Conservation (phyloP, 805 yeast genomes). For the Cyberlindnera veronae region DNA sequence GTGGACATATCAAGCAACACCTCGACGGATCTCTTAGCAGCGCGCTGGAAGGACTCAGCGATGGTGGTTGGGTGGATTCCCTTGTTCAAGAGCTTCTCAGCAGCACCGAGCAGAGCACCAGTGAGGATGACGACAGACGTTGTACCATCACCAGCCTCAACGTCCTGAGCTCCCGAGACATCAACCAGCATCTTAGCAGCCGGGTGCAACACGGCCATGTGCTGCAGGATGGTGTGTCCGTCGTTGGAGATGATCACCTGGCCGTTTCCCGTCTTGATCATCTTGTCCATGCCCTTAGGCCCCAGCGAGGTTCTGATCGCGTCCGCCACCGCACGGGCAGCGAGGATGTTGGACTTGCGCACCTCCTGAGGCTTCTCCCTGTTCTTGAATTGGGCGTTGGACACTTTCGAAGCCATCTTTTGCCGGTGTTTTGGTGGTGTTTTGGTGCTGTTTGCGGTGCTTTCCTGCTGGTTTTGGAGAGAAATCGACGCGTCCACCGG, state of each 20-base stretch:
- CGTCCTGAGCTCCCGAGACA: slow-evolving; percentile 95
- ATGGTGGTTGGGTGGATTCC: slow-evolving; percentile 96
- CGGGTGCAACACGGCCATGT: slow-evolving; percentile 98
- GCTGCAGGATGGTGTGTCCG: slow-evolving; percentile 94
- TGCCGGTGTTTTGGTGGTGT: too few species aligned
- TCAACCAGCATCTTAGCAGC: slow-evolving; percentile 99
- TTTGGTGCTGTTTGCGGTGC: too few species aligned
- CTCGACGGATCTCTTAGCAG: slow-evolving; percentile 79
- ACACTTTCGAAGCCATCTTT: slow-evolving; percentile 23
- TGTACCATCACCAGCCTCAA: slow-evolving; percentile 99
- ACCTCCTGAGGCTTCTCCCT: slow-evolving; percentile 98
- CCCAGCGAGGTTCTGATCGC: slow-evolving; percentile 91
- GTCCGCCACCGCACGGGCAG: slow-evolving; percentile 99
- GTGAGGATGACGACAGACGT: slow-evolving; percentile 95
- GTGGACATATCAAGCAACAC: slow-evolving; percentile 81
- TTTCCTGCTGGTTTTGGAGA: too few species aligned
- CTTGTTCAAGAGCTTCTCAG: slow-evolving; percentile 81
- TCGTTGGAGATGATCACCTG: slow-evolving; percentile 95
- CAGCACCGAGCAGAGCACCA: slow-evolving; percentile 92
- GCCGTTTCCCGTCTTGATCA: slow-evolving; percentile 92
- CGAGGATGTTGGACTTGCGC: slow-evolving; percentile 93
- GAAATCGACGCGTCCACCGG: too few species aligned
- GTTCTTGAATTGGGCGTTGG: slow-evolving; percentile 87
- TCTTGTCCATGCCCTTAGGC: slow-evolving; percentile 99
- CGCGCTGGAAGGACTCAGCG: slow-evolving; percentile 91